phyloP scores from a whole-genome alignment of 2,329 filamentous ascomycete species.

The Arthrobotrys megalospora region DNA sequence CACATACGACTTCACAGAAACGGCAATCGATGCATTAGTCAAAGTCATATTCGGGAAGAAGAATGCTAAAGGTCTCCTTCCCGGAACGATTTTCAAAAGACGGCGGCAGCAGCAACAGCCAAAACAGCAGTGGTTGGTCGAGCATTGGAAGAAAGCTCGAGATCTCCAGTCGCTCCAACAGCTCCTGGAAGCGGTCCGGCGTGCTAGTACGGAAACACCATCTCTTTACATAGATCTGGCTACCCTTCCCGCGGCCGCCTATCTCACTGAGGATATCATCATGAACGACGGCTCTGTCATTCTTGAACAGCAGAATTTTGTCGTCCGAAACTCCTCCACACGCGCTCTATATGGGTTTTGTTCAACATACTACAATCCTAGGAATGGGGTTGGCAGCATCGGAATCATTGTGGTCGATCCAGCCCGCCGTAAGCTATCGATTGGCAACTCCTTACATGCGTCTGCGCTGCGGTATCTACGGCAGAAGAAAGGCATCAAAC shows the following conservation, averaged over 20 bases:
- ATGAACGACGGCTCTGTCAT: slow-evolving; percentile 49
- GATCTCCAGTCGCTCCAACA: slow-evolving; percentile 64
- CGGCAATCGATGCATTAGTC: slow-evolving; percentile 71
- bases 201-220: slow-evolving; percentile 62
- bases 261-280: slow-evolving; percentile 62
- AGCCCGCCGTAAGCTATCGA: slow-evolving; percentile 85
- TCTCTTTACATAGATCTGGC: slow-evolving; percentile 62
- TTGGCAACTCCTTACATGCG: slow-evolving; percentile 89
- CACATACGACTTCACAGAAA: slow-evolving; percentile 70
- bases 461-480: slow-evolving; percentile 82
- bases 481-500: slow-evolving; percentile 80
- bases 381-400: slow-evolving; percentile 78
- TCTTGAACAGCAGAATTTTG: slow-evolving; percentile 63
- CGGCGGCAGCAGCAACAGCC: slow-evolving; percentile 63
- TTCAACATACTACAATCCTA: slow-evolving; percentile 73
- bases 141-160: slow-evolving; percentile 64
- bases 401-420: slow-evolving; percentile 93
- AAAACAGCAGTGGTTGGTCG: slow-evolving; percentile 64
- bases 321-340: slow-evolving; percentile 64
- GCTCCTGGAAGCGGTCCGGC: slow-evolving; percentile 62
- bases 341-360: slow-evolving; percentile 64
- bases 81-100: slow-evolving; percentile 63
- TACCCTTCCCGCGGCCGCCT: slow-evolving; percentile 62
- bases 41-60: slow-evolving; percentile 71
- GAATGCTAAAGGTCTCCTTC: slow-evolving; percentile 63